phyloP scores from a whole-genome alignment of 2,329 filamentous ascomycete genomes.

The Stemphylium lycopersici region DNA sequence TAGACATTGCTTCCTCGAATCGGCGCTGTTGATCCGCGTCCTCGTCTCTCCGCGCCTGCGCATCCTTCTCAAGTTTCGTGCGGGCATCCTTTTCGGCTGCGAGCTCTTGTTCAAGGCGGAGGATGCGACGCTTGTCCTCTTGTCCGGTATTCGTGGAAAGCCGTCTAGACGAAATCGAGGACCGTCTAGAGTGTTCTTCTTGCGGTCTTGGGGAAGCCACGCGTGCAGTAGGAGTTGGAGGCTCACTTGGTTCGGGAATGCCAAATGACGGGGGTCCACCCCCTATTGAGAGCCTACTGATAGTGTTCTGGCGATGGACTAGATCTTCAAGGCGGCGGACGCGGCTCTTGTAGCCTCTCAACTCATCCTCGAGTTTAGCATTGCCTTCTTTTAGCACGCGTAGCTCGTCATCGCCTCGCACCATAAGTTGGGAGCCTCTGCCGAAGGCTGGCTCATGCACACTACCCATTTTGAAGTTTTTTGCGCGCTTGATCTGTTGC shows the following conservation, averaged over 20 bases:
- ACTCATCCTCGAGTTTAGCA: constrained; percentile 63
- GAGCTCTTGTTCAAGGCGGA: constrained; percentile 78
- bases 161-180: constrained; percentile 65
- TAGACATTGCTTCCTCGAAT: constrained; percentile 86
- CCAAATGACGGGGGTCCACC: constrained; percentile 51
- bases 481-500: constrained; percentile 83
- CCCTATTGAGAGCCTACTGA: constrained; percentile 60
- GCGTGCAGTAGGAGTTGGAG: constrained; percentile 47
- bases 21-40: constrained; percentile 69
- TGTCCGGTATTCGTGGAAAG: constrained; percentile 67
- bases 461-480: constrained; percentile 96
- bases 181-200: constrained; percentile 61
- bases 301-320: constrained; percentile 77
- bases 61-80: constrained; percentile 71
- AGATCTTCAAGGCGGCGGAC: constrained; percentile 91
- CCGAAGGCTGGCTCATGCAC: constrained; percentile 88
- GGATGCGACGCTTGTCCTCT: constrained; percentile 66
- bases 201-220: constrained; percentile 41
- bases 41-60: constrained; percentile 60
- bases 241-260: constrained; percentile 42
- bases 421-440: constrained; percentile 76
- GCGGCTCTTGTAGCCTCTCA: constrained; percentile 92
- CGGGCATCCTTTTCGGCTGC: constrained; percentile 72
- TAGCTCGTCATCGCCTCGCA: constrained; percentile 87
- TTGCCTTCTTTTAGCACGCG: constrained; percentile 56